Conservation (phyloP, 208 protist genomes). For the Leishmania mexicana region DNA sequence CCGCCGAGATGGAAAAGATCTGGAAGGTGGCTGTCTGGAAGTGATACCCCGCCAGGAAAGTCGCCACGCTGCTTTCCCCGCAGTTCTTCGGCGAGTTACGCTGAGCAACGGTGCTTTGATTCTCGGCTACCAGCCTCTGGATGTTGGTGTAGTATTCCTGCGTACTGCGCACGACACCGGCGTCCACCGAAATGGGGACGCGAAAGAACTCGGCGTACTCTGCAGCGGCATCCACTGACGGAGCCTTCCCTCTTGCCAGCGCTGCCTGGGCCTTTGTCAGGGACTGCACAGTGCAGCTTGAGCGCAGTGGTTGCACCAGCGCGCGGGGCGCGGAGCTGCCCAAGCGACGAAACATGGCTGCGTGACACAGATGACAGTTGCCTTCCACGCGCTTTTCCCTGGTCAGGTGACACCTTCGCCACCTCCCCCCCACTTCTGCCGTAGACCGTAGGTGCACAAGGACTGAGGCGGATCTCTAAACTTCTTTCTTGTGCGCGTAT, state of each 20-base stretch:
- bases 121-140: slow-evolving; percentile 20
- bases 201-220: slow-evolving; percentile 57
- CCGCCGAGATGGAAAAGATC: slow-evolving; percentile 52
- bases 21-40: slow-evolving; percentile 20
- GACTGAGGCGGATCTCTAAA: background rate
- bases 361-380: background rate
- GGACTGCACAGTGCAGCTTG: slow-evolving; percentile 32
- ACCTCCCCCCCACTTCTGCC: background rate
- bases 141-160: slow-evolving; percentile 37
- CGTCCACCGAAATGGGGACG: slow-evolving; percentile 36
- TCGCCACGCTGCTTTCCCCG: slow-evolving; percentile 23
- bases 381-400: background rate
- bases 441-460: background rate
- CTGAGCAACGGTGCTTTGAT: slow-evolving; percentile 25
- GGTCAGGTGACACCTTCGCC: background rate
- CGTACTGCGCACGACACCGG: slow-evolving; percentile 29
- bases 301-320: slow-evolving; percentile 8
- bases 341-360: slow-evolving; percentile 23
- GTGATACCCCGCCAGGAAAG: slow-evolving; percentile 57
- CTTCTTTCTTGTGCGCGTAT: background rate
- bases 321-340: background rate
- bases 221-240: slow-evolving; percentile 28
- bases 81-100: slow-evolving; percentile 22
- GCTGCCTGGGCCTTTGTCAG: slow-evolving; percentile 54
- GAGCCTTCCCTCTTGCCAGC: slow-evolving; percentile 35